These are phyloP conservation scores for Populus deltoides DNA, from an alignment of 345 rosid species.

Conservation along the genomic window DNA sequence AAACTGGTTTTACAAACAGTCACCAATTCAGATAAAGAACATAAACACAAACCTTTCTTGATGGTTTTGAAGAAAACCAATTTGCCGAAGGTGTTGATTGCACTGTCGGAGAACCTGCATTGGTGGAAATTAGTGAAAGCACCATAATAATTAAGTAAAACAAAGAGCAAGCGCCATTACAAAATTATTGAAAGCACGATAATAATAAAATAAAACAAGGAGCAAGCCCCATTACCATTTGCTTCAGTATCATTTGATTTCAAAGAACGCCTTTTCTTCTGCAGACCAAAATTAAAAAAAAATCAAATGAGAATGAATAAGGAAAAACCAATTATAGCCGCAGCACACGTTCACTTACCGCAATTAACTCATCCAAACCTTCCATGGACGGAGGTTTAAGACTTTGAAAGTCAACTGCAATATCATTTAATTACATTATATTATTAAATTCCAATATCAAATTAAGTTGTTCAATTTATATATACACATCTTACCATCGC, in stretches of 20 bases:
- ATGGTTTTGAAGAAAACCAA: conserved; percentile 86
- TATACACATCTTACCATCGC: conserved; percentile 29
- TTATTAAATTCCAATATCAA: not conserved
- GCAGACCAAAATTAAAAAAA: conserved; percentile 11
- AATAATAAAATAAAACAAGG: not conserved
- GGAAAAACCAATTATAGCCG: not conserved
- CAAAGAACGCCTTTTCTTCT: conserved; percentile 59
- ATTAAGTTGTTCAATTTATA: not conserved
- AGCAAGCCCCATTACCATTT: conserved; percentile 45
- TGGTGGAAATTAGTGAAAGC: conserved; percentile 6
- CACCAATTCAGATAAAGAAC: not conserved
- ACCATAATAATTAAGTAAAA: not conserved
- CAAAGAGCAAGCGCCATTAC: not conserved
- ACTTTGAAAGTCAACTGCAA: conserved; percentile 60
- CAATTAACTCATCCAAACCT: conserved; percentile 54
- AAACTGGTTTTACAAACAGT: not conserved
- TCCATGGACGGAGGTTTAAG: conserved; percentile 71
- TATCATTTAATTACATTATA: not conserved
- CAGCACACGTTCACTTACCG: conserved; percentile 34
- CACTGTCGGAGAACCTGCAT: conserved; percentile 50
- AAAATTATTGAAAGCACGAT: conserved; percentile 5
- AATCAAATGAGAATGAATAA: not conserved
- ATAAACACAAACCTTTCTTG: conserved; percentile 58
- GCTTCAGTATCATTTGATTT: conserved; percentile 43
- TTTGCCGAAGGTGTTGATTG: conserved; percentile 49